Conservation (phyloP, 192 early-diverging fungal genomes). For the Physocladia obscura region DNA sequence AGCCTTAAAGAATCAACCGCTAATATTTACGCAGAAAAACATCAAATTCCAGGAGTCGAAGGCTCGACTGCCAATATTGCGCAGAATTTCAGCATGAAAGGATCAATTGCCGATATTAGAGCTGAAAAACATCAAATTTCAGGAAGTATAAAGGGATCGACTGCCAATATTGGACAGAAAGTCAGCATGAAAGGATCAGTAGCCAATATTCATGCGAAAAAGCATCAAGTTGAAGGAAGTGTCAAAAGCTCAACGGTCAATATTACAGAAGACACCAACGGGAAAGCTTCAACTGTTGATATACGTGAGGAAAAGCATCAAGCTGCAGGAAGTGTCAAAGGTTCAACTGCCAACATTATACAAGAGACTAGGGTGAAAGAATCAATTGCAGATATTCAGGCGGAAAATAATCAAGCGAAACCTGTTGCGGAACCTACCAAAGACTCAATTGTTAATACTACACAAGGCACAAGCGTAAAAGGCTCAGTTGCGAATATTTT, state of each 20-base stretch:
- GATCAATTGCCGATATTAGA: too few species aligned
- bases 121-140: too few species aligned
- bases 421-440: background rate
- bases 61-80: too few species aligned
- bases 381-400: background rate
- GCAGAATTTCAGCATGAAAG: too few species aligned
- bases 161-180: too few species aligned
- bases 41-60: too few species aligned
- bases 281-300: too few species aligned
- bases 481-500: background rate
- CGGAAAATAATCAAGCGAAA: background rate
- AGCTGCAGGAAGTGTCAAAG: background rate
- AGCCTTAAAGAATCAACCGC: background rate
- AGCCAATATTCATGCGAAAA: background rate
- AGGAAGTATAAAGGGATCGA: too few species aligned
- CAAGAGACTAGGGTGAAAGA: conserved; percentile 9
- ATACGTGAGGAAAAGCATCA: background rate
- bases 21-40: background rate
- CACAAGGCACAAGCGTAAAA: background rate
- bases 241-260: too few species aligned
- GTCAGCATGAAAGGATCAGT: background rate
- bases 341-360: background rate
- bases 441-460: too few species aligned
- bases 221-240: too few species aligned
- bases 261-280: too few species aligned